Conservation (phyloP, 192 early-diverging fungal genomes). For the Coemansia sp. region DNA sequence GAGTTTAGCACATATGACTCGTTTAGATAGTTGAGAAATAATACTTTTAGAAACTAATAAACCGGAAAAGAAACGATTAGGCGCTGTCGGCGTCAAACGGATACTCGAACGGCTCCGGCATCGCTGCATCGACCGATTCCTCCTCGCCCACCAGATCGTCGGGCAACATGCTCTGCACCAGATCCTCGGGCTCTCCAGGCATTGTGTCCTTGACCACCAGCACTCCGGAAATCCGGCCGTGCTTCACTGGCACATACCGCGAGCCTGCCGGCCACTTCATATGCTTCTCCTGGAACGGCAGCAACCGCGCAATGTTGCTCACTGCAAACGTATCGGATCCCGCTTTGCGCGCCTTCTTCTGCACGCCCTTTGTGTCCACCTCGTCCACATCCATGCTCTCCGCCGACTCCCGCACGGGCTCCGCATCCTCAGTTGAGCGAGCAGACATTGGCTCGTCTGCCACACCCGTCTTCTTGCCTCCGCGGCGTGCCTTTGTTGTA, state of each 20-base stretch:
- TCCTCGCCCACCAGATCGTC: conserved; percentile 24
- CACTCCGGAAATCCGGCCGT: conserved; percentile 74
- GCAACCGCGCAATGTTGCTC: conserved; percentile 83
- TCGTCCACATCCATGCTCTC: conserved; percentile 50
- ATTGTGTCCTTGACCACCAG: conserved; percentile 77
- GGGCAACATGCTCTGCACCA: conserved; percentile 64
- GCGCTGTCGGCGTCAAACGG: conserved; percentile 61
- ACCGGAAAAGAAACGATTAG: conserved; percentile 6
- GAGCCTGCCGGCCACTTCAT: conserved; percentile 82
- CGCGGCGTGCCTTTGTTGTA: conserved; percentile 88
- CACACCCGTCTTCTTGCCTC: conserved; percentile 71
- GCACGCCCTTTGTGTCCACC: conserved; percentile 12
- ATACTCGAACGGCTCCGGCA: conserved; percentile 83
- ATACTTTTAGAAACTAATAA: conserved; percentile 8
- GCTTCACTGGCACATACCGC: conserved; percentile 89
- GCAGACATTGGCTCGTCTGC: neutral
- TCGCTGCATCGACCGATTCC: conserved; percentile 27
- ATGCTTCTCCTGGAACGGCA: conserved; percentile 84
- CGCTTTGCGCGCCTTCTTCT: conserved; percentile 57
- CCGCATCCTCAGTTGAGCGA: conserved; percentile 3
- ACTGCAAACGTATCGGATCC: conserved; percentile 76
- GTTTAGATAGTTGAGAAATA: conserved; percentile 24
- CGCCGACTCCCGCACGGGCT: conserved; percentile 4
- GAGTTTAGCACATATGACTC: conserved; percentile 50
- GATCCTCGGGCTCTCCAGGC: conserved; percentile 76